These are phyloP conservation scores for Metschnikowia amazonensis DNA, from an alignment of 805 yeast genomes.

Conservation along the genomic window DNA sequence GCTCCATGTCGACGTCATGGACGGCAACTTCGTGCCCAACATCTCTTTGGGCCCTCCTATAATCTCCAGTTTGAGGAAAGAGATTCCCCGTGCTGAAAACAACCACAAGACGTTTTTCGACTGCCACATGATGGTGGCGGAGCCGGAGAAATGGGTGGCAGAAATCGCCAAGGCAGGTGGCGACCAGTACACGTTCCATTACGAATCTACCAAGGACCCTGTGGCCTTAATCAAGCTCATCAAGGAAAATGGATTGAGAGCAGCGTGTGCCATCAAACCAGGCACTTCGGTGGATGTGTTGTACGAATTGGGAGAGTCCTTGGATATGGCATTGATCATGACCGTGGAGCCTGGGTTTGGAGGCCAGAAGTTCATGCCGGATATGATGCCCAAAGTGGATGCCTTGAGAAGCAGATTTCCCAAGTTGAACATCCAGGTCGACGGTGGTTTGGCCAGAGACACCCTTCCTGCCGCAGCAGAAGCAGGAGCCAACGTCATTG, in stretches of 20 bases:
- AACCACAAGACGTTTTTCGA: slow-evolving; percentile 58
- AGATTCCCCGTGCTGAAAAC: slow-evolving; percentile 60
- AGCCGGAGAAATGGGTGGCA: slow-evolving; percentile 91
- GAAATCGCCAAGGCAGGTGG: slow-evolving; percentile 93
- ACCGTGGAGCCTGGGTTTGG: slow-evolving; percentile 99
- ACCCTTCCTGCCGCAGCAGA: slow-evolving; percentile 86
- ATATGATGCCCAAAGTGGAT: slow-evolving; percentile 95
- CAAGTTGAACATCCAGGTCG: slow-evolving; percentile 84
- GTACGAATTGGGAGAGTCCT: slow-evolving; percentile 64
- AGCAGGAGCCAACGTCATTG: slow-evolving; percentile 97
- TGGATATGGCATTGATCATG: slow-evolving; percentile 97
- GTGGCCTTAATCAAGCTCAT: slow-evolving; percentile 68
- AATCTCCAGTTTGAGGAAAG: slow-evolving; percentile 69
- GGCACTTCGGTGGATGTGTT: slow-evolving; percentile 83
- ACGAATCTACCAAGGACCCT: slow-evolving; percentile 85
- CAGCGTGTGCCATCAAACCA: slow-evolving; percentile 93
- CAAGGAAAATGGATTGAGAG: slow-evolving; percentile 79
- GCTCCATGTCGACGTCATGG: slow-evolving; percentile 98
- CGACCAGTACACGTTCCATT: slow-evolving; percentile 93
- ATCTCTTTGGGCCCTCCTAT: slow-evolving; percentile 92
- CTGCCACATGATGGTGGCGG: slow-evolving; percentile 97
- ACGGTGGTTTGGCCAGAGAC: slow-evolving; percentile 89
- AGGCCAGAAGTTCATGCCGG: slow-evolving; percentile 92
- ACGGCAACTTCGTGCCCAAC: slow-evolving; percentile 97
- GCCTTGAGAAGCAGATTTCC: slow-evolving; percentile 71